Evolutionary conservation across 1,284 basidiomycete genomes (phyloP).

Genomic region (Apiotrichum gracile): DNA sequence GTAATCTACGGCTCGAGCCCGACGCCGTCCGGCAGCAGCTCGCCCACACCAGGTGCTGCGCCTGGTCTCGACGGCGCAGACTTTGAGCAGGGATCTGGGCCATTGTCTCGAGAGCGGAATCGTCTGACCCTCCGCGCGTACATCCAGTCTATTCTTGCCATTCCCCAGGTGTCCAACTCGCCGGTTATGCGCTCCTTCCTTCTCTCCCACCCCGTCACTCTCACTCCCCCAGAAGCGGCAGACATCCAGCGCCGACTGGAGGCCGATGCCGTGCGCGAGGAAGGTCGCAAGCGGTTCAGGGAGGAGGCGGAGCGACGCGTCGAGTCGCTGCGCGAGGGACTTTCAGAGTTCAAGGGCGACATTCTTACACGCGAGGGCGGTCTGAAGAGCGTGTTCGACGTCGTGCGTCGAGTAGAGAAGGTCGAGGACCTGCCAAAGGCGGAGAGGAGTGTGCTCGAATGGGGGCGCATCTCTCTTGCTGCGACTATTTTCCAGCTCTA

Average conservation of each 20-base stretch:
- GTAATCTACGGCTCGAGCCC: constrained; percentile 46
- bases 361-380: constrained; percentile 84
- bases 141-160: constrained; percentile 71
- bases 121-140: constrained; percentile 90
- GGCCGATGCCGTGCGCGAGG: constrained; percentile 81
- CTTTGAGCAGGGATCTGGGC: constrained; percentile 18
- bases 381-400: constrained; percentile 75
- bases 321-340: constrained; percentile 74
- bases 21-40: constrained; percentile 15
- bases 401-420: constrained; percentile 74
- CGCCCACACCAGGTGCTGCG: constrained; percentile 2
- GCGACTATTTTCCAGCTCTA: constrained; percentile 95
- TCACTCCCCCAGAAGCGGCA: constrained; percentile 70
- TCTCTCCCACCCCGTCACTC: constrained; percentile 64
- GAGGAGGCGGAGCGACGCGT: constrained; percentile 81
- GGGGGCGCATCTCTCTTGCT: constrained; percentile 95
- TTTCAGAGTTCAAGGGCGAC: constrained; percentile 85
- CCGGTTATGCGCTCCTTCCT: constrained; percentile 83
- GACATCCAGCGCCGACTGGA: constrained; percentile 78
- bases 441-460: constrained; percentile 85
- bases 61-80: not conserved
- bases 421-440: constrained; percentile 75
- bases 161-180: constrained; percentile 69
- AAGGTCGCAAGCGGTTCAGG: constrained; percentile 77
- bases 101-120: constrained; percentile 87